Evolutionary conservation across 352 stramenopile genomes (phyloP).

Genomic region (Globisporangium ultimum): DNA sequence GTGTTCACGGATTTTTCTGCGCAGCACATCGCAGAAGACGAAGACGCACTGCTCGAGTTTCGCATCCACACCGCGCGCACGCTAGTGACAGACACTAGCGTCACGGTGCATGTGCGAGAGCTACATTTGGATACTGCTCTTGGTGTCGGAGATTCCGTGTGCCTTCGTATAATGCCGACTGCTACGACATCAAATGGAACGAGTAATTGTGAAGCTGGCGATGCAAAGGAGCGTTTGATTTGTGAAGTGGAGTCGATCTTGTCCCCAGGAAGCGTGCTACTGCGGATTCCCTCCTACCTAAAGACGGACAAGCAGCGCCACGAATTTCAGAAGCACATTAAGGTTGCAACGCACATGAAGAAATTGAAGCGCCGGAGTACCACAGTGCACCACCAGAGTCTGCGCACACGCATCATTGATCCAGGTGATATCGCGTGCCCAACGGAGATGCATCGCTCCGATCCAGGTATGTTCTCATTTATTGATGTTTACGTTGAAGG

Average conservation of each 20-base stretch:
- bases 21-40: slow-evolving; percentile 8
- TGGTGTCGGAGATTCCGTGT: slow-evolving; percentile 7
- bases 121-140: slow-evolving; percentile 10
- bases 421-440: slow-evolving; percentile 15
- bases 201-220: not conserved
- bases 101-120: slow-evolving; percentile 18
- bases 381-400: slow-evolving; percentile 17
- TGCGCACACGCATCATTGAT: slow-evolving; percentile 19
- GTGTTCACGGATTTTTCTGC: slow-evolving; percentile 36
- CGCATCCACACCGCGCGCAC: slow-evolving; percentile 14
- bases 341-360: slow-evolving; percentile 9
- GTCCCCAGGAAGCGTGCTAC: slow-evolving; percentile 2
- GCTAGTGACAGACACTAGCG: slow-evolving; percentile 6
- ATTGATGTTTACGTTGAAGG: too few species aligned
- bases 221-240: not conserved
- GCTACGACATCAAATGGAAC: not conserved
- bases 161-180: not conserved
- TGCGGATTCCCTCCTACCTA: not conserved
- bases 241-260: slow-evolving; percentile 8
- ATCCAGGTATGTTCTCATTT: not conserved
- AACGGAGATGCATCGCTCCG: not conserved
- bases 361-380: slow-evolving; percentile 11
- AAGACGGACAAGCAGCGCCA: slow-evolving; percentile 3
- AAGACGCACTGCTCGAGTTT: slow-evolving; percentile 20
- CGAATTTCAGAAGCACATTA: not conserved